Base-by-base conservation (phyloP, 257 asterid genomes). In the Primulina huaijiensis region DNA sequence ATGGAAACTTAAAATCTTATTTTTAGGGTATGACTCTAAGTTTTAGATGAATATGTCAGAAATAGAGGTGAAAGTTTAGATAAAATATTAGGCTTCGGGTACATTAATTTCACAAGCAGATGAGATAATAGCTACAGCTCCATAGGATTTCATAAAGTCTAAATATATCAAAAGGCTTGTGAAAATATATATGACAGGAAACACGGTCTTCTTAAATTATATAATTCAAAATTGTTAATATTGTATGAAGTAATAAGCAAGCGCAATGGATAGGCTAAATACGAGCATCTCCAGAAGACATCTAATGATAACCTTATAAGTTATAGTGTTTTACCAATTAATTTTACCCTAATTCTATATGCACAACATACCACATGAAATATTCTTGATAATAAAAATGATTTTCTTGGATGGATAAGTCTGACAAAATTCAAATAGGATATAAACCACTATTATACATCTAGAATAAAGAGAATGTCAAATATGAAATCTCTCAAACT, bases 311-410 rank as follows among this genome's bases (percentile, higher is more conserved):
- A 23, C 25, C 25, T 23, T 23, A 23, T 23, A 23, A 23, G 1
- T 27, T 27, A 27, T 27, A 27, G 30, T 2, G 3, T 27, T 27
- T 27, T 27, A 27, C 30, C 3, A 27, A 27, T 1, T 27, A 2
- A 27, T 27, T 38, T 21, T 55, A 64, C 62, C 59, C 56, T n/a
- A 37, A 62, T 64, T 59, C 38, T 14, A 61, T 35, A 65, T 21
- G 68, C 60, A 27, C 63, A 63, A 64, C 8, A 11, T 17, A 65
- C 59, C 52, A 19, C 69, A 37, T 60, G 72, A 58, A 57, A 70
- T 66, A 60, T 21, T 68, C 19, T 64, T 68, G 70, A 62, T 21
- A 12, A 21, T 8, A 31, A 59, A 1, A 31, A 69, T 30, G 50
- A 53, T 9, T 65, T 46, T 38, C 20, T 60, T 52, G 40, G 55